These are phyloP conservation scores for Caryopteris hybrid DNA, from an alignment of 305 asterid genomes.

Conservation along the genomic window DNA sequence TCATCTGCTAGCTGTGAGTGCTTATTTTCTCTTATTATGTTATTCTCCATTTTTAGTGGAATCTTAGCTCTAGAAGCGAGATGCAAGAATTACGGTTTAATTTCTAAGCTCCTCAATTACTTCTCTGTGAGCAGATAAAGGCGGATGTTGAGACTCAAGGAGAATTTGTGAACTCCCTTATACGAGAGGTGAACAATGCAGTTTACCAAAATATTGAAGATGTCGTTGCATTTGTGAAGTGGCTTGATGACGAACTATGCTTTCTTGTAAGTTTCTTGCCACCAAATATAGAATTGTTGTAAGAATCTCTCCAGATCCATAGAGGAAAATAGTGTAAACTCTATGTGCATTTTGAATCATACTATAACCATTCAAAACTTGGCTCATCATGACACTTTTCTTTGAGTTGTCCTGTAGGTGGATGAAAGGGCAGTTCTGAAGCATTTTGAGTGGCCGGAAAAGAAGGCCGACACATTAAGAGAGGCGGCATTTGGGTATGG, in stretches of 20 bases:
- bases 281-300: neutral
- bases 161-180: constrained; percentile 78
- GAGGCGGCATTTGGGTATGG: constrained; percentile 92
- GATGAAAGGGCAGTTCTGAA: constrained; percentile 95
- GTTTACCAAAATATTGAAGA: constrained; percentile 67
- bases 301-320: neutral
- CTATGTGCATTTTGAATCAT: neutral
- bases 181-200: constrained; percentile 71
- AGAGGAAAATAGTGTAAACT: neutral
- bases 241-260: constrained; percentile 97
- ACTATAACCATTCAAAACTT: neutral
- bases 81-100: neutral
- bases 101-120: neutral
- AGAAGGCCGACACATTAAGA: constrained; percentile 83
- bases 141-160: constrained; percentile 98
- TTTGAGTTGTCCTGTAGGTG: constrained; percentile 47
- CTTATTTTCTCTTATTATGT: neutral
- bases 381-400: neutral
- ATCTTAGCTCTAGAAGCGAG: no score
- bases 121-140: constrained; percentile 52
- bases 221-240: constrained; percentile 85
- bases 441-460: constrained; percentile 98
- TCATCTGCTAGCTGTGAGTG: constrained; percentile 83
- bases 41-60: no score
- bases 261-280: constrained; percentile 59